Evolutionary conservation across 495 filamentous ascomycete species (phyloP), one percentile per base, ranked within the genome.

Genomic region (Cairneyella variabilis): DNA sequence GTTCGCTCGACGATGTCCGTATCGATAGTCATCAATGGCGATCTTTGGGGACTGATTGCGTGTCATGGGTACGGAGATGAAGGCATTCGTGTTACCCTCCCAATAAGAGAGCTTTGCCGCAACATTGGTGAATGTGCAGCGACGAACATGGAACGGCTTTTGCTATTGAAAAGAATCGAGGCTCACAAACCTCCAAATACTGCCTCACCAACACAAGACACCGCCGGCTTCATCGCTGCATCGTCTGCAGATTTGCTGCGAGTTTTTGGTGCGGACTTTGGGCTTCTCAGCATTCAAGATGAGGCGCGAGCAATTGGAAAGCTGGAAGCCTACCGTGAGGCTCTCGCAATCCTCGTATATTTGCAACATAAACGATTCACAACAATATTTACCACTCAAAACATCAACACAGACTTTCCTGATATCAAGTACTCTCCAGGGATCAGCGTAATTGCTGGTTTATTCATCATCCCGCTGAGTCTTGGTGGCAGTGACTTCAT

Each of bases 1-100:
- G 90, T 95, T 2, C 81, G 90, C 18, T 85, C 90, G 0, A 93
- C 89, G 50, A 96, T 96, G 90, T 95, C 90, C 3, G 91, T 96
- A 58, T 95, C 90, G 6, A 86, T 96, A 60, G 91, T 88, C 48
- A 85, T 85, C 0, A 90, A 92, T 61, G 71, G 76, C 51, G 84
- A 95, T 48, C 72, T 96, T 0, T 97, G 91, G 91, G 92, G 91
- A 0, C 72, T 96, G 34, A 88, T 96, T n/a, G 81, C 89, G 1
- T 96, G 89, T 53, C 91, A 97, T 64, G 79, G 83, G 2, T 95
- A 96, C 62, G 89, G 83, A 9, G 56, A 75, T 0, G 71, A 75
- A 14, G 89, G 90, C 1, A 95, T 93, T 88, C 77, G 92, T 25
- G 90, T 96, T 2, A 85, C 88, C 0, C 96, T 96, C 60, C 90